Evolutionary conservation across 257 asterid species (phyloP).

Genomic region (Nicotiana tomentosiformis): DNA sequence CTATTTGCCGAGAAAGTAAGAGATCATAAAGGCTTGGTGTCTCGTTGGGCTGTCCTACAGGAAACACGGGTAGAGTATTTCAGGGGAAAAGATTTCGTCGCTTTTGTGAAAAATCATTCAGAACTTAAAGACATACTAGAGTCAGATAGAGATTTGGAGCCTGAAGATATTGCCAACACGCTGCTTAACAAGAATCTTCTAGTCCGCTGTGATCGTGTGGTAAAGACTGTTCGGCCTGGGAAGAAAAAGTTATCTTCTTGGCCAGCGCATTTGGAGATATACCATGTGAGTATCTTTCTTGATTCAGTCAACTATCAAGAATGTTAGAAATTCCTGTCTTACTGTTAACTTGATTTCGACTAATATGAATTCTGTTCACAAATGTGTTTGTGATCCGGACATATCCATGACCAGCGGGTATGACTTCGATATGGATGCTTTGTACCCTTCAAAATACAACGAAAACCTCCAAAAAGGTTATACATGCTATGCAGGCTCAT

Average conservation of each 20-base stretch:
- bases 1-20: conserved; percentile 90
- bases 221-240: conserved; percentile 93
- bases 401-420: neutral
- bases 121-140: conserved; percentile 76
- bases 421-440: neutral
- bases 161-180: conserved; percentile 69
- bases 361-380: neutral
- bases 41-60: conserved; percentile 98
- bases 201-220: conserved; percentile 95
- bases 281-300: conserved; percentile 48
- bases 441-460: neutral
- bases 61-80: conserved; percentile 97
- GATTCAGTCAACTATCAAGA: neutral
- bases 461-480: neutral
- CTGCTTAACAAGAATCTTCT: conserved; percentile 78
- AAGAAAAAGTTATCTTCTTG: conserved; percentile 89
- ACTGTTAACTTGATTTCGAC: neutral
- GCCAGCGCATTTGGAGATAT: conserved; percentile 98
- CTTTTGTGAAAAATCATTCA: conserved; percentile 71
- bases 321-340: neutral
- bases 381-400: neutral
- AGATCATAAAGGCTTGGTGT: conserved; percentile 88
- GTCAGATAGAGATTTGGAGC: conserved; percentile 62
- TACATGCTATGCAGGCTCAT: neutral
- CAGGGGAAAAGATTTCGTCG: conserved; percentile 84